phyloP scores from a whole-genome alignment of 768 basidiomycete species.

The Kwoniella dendrophila region DNA sequence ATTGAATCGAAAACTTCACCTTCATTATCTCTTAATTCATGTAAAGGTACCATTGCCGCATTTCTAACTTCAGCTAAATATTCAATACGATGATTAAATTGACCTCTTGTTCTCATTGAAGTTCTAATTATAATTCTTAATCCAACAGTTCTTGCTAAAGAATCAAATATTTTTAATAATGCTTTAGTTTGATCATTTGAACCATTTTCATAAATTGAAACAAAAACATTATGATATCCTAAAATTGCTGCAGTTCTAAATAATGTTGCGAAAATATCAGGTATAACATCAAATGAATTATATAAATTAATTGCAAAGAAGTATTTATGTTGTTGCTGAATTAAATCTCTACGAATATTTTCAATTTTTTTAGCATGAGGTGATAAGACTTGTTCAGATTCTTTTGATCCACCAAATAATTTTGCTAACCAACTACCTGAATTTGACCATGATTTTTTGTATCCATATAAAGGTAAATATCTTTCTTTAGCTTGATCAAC shows the following conservation, averaged over 20 bases:
- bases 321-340: constrained; percentile 80
- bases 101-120: constrained; percentile 86
- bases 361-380: constrained; percentile 27
- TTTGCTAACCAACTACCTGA: constrained; percentile 43
- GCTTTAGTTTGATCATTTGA: constrained; percentile 99
- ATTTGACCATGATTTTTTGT: constrained; percentile 60
- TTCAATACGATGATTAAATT: constrained; percentile 99
- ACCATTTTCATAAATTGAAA: constrained; percentile 98
- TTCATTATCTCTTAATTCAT: constrained; percentile 87
- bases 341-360: constrained; percentile 46
- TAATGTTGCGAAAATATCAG: constrained; percentile 93
- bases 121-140: constrained; percentile 91
- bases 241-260: constrained; percentile 89
- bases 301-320: constrained; percentile 99
- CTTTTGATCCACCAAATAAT: constrained; percentile 35
- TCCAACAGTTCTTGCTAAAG: constrained; percentile 83
- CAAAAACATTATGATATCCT: constrained; percentile 96
- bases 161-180: constrained; percentile 89
- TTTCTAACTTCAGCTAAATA: constrained; percentile 99
- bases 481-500: constrained; percentile 79
- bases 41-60: constrained; percentile 90
- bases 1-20: constrained; percentile 95
- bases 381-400: constrained; percentile 30
- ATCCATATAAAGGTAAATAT: constrained; percentile 80
- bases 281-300: constrained; percentile 98